phyloP scores from a whole-genome alignment of 2,329 filamentous ascomycete genomes.

The Xylaria sp. region DNA sequence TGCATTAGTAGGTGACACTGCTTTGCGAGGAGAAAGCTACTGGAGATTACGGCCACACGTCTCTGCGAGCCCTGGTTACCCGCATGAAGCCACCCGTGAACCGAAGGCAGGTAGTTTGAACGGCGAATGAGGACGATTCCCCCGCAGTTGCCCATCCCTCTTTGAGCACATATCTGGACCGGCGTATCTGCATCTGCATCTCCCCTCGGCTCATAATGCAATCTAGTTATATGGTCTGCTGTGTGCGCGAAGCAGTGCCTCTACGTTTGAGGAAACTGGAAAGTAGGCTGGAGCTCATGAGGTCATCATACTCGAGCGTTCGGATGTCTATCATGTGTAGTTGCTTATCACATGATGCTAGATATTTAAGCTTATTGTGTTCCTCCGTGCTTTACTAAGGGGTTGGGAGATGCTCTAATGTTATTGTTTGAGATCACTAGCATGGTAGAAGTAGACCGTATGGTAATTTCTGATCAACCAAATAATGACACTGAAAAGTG shows the following conservation, averaged over 20 bases:
- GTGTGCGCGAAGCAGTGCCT: not conserved
- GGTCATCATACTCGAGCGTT: not conserved
- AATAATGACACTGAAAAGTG: not conserved
- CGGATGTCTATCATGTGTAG: not conserved
- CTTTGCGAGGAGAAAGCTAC: not conserved
- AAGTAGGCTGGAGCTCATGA: not conserved
- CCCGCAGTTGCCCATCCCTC: constrained; percentile 13
- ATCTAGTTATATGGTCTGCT: not conserved
- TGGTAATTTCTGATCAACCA: not conserved
- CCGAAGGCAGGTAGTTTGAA: not conserved
- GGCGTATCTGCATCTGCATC: not conserved
- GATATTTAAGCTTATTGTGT: not conserved
- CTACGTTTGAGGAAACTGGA: not conserved
- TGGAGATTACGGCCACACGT: not conserved
- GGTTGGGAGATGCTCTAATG: not conserved
- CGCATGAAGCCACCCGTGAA: constrained; percentile 5
- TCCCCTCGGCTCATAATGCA: not conserved
- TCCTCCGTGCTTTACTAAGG: not conserved
- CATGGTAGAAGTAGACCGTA: not conserved
- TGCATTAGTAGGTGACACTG: constrained; percentile 29
- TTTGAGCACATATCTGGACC: not conserved
- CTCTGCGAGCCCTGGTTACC: not conserved
- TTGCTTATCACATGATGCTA: not conserved
- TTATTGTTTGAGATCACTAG: not conserved
- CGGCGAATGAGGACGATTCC: constrained; percentile 2